phyloP scores from a whole-genome alignment of 371 early-diverging fungal species.

The Mortierella sp. region DNA sequence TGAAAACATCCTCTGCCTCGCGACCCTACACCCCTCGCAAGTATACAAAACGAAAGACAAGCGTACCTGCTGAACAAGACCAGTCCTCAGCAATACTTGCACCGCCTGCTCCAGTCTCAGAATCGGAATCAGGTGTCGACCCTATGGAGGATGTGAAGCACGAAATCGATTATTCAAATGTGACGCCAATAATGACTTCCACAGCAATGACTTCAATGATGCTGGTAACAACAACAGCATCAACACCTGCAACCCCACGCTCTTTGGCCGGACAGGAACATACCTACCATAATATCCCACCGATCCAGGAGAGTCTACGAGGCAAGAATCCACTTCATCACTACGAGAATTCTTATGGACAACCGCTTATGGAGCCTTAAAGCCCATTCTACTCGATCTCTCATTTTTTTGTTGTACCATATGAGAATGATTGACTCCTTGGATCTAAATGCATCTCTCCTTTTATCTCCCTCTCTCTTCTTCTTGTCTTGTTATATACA shows the following conservation, averaged over 20 bases:
- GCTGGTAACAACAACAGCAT: not conserved
- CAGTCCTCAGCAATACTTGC: not conserved
- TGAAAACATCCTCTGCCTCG: conserved; percentile 3
- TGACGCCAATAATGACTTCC: not conserved
- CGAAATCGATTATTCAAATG: not conserved
- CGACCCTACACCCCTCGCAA: conserved; percentile 39
- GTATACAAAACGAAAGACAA: conserved; percentile 36
- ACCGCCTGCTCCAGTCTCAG: not conserved
- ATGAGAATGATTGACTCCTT: not conserved
- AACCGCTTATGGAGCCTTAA: conserved; percentile 29
- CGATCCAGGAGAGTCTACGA: not conserved
- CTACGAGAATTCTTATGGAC: conserved; percentile 18
- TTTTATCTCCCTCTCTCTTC: too few species aligned
- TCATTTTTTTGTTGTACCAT: not conserved
- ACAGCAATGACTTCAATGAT: conserved; percentile 5
- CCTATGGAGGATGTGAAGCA: conserved; percentile 26
- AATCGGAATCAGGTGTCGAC: conserved; percentile 9
- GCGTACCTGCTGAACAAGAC: not conserved
- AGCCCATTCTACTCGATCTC: too few species aligned
- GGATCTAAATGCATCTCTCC: too few species aligned
- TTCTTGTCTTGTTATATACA: too few species aligned
- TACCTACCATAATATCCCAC: not conserved
- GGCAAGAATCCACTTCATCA: conserved; percentile 9
- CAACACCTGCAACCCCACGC: not conserved
- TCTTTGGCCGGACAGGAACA: conserved; percentile 18